phyloP scores from a whole-genome alignment of 495 filamentous ascomycete species.

The Lasiosphaeria hispida region DNA sequence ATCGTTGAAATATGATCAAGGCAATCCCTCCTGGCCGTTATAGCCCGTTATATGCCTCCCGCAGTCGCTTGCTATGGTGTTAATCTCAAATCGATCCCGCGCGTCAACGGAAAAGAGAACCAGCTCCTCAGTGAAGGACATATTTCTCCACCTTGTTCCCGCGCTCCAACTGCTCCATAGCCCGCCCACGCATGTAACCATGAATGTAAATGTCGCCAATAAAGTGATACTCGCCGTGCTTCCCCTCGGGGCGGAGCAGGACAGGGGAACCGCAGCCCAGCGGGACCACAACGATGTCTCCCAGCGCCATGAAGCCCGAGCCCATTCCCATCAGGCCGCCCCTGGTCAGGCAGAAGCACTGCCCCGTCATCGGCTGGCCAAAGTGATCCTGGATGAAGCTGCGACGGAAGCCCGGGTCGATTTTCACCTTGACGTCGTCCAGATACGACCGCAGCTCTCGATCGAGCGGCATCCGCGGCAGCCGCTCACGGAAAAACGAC shows the following conservation, averaged over 20 bases:
- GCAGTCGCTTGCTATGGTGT: no score
- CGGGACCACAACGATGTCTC: neutral
- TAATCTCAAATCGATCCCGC: no score
- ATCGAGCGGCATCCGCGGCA: neutral
- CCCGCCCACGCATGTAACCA: neutral
- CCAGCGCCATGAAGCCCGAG: neutral
- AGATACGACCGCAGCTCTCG: neutral
- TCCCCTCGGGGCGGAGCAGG: neutral
- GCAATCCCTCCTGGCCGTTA: no score
- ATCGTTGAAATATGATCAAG: no score
- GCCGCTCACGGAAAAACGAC: neutral
- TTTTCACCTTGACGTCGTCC: neutral
- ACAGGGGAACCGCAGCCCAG: neutral
- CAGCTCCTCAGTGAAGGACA: neutral
- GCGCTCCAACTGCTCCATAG: neutral
- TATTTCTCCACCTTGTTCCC: neutral
- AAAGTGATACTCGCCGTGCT: neutral
- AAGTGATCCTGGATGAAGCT: neutral
- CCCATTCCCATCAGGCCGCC: neutral
- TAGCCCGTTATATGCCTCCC: no score
- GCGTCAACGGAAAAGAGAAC: no score
- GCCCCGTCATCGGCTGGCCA: neutral
- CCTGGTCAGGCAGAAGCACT: neutral
- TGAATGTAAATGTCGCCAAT: slow-evolving; percentile 1
- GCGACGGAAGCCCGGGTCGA: neutral